Evolutionary conservation across 805 yeast genomes (phyloP).

Genomic region (Saccharomycodes ludwigii): DNA sequence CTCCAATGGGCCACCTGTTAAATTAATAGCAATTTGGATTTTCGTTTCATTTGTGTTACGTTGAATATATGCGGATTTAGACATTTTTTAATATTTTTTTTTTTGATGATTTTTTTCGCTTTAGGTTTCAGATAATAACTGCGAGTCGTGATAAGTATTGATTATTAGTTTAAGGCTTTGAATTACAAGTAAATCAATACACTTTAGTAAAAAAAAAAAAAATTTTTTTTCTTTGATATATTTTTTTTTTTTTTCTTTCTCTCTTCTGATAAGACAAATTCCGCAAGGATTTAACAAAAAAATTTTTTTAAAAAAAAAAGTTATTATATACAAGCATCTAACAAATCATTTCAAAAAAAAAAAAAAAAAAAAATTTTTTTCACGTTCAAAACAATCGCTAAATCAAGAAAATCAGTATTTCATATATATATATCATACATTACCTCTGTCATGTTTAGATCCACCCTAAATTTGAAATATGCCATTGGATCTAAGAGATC

Average conservation of each 20-base stretch:
- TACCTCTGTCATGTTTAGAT: no score
- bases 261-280: no score
- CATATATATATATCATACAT: no score
- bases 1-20: conserved; percentile 75
- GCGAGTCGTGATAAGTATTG: neutral
- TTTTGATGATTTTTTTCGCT: neutral
- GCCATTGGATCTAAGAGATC: no score
- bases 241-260: no score
- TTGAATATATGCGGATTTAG: conserved; percentile 21
- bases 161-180: neutral
- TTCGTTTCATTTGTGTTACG: conserved; percentile 88
- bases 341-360: neutral
- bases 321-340: no score
- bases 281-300: no score
- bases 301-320: no score
- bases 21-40: conserved; percentile 69
- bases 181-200: neutral
- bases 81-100: conserved; percentile 2
- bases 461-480: no score
- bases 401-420: no score
- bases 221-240: neutral
- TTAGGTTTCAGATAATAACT: neutral
- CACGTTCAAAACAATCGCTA: conserved; percentile 1
- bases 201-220: neutral
- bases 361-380: neutral